Base-by-base conservation (phyloP, 257 asterid species). In the Anisodus tanguticus region DNA sequence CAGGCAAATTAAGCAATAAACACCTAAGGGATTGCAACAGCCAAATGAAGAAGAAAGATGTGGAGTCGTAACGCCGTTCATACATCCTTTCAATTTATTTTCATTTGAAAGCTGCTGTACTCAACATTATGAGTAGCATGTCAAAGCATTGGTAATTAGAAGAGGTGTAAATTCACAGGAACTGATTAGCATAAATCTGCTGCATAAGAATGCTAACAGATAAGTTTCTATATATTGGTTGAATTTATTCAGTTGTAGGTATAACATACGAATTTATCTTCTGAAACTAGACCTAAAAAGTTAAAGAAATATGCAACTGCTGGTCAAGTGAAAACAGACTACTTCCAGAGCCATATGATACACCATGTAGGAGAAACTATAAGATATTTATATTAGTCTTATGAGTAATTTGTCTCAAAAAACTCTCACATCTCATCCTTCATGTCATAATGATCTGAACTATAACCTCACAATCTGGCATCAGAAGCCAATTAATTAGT, bases 1-100 rank as follows among this genome's bases (percentile, higher is more conserved):
- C 94, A 95, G 98, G 98, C 86, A 90, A 94, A 88, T 87, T 79
- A 81, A 83, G 53, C 66, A 79, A 86, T 85, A 90, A 85, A 82
- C 93, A 91, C 86, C 88, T 88, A 31, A 63, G 60, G 43, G 91
- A 66, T 68, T 95, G 98, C 93, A 86, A 85, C 39, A 84, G 35
- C 57, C 81, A 54, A 47, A 82, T 45, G 26, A 17, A 53, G 4
- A 22, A 67, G 8, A 43, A 54, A 53, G 70, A 11, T 41, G 9
- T 15, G 80, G 70, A 82, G 47, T 76, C 64, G 13, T 76, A 76
- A 76, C 0, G 81, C 15, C 8, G 5, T 49, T 47, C 43, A 74
- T 74, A 22, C 47, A 45, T 71, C 41, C n/a, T 55, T 35, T 54
- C 54, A 43, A 58, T 54, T 35, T 79, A 1, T 55, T 2, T 2